Conservation (phyloP, 2,329 filamentous ascomycete species). For the Ilyonectria sp. region DNA sequence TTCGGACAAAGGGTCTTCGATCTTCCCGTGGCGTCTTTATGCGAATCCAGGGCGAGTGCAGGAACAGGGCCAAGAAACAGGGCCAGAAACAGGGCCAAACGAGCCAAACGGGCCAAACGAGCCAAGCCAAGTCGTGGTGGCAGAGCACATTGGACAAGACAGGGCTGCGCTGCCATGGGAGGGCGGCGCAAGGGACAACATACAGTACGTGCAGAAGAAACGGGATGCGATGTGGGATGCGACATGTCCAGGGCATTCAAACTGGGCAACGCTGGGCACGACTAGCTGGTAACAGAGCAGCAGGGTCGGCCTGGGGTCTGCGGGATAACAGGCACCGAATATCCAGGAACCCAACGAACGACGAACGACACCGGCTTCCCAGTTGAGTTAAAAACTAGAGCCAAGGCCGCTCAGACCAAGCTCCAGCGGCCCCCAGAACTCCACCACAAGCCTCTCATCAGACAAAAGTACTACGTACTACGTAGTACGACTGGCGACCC, state of each 20-base stretch:
- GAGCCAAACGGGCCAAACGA: neutral
- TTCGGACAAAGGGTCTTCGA: constrained; percentile 2
- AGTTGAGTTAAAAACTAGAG: constrained; percentile 5
- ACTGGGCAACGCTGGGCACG: too few species aligned
- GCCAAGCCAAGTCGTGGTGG: neutral
- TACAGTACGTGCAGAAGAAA: too few species aligned
- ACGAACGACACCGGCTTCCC: constrained; percentile 10
- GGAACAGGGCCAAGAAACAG: constrained; percentile 4
- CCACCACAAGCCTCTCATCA: constrained; percentile 28
- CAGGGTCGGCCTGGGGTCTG: neutral
- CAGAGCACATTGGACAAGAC: constrained; percentile 1
- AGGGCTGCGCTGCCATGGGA: neutral
- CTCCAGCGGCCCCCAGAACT: constrained; percentile 14
- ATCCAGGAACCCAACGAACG: constrained; percentile 14
- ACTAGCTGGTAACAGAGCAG: neutral
- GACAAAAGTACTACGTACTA: constrained; percentile 24
- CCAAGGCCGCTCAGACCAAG: constrained; percentile 13
- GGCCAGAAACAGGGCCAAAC: constrained; percentile 3
- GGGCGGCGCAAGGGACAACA: neutral
- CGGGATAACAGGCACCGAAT: constrained; percentile 7
- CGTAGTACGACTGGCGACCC: constrained; percentile 15
- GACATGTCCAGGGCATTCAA: too few species aligned
- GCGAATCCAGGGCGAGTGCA: neutral
- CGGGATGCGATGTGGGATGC: too few species aligned
- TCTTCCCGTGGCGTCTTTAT: neutral